Percentiles rank a stretch among this genome's conserved stretches.
Evolutionary conservation across 2,329 filamentous ascomycete species (phyloP).

Genomic region (Metarhizium guizhouense): DNA sequence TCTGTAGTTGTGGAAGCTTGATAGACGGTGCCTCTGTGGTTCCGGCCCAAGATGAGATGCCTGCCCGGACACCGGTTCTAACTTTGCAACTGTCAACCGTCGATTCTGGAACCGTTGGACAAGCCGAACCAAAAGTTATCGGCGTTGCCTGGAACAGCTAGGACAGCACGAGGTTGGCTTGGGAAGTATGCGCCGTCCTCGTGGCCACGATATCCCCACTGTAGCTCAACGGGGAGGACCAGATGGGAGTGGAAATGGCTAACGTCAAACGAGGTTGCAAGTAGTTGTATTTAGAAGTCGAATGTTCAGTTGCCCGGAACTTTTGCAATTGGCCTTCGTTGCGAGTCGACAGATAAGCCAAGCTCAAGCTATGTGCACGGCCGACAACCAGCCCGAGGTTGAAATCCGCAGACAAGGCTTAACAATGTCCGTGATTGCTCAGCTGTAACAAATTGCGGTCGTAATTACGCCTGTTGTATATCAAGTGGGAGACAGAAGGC

Average conservation of each 20-base stretch:
- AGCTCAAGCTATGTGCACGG: not conserved
- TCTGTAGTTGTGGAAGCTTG: not conserved
- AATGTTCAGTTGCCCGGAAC: too few relatives aligned
- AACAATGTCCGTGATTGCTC: not conserved
- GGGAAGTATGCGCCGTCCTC: not conserved
- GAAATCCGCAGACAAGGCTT: not conserved
- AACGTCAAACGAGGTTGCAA: not conserved
- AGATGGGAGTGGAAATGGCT: not conserved
- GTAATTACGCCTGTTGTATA: not conserved
- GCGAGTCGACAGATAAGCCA: not conserved
- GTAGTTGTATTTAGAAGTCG: too few relatives aligned
- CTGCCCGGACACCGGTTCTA: not conserved
- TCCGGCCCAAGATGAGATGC: not conserved
- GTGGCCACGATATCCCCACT: not conserved
- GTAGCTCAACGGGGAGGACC: not conserved
- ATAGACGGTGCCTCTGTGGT: not conserved
- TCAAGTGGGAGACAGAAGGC: not conserved
- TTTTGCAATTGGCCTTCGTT: not conserved
- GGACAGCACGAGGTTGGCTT: not conserved
- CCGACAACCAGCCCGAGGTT: not conserved
- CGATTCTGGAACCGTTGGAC: not conserved
- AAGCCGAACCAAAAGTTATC: not conserved
- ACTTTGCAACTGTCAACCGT: not conserved
- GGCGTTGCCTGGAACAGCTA: constrained; percentile 1
- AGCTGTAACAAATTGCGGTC: too few relatives aligned